These are phyloP conservation scores for Auricularia sp. DNA, from an alignment of 768 basidiomycete genomes.

Conservation along the genomic window DNA sequence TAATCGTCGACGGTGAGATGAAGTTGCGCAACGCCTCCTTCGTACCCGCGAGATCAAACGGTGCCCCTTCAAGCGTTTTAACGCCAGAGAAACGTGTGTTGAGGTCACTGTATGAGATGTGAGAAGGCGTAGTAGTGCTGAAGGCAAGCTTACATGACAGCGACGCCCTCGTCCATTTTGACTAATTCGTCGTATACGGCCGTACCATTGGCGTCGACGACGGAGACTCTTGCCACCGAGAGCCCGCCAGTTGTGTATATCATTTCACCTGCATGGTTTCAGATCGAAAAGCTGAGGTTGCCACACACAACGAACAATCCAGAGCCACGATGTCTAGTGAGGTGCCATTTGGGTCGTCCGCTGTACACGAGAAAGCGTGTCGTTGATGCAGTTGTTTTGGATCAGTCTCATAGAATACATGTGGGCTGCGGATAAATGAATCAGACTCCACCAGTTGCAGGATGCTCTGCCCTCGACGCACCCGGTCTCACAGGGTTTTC, in stretches of 20 bases:
- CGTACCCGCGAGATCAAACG: constrained; percentile 55
- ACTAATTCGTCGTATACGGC: constrained; percentile 77
- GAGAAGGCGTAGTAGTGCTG: constrained; percentile 3
- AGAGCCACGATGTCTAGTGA: constrained; percentile 74
- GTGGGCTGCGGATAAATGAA: constrained; percentile 40
- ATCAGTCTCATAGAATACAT: constrained; percentile 82
- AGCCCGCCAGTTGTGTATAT: constrained; percentile 89
- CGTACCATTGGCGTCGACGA: constrained; percentile 67
- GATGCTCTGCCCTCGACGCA: background rate
- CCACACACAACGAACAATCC: constrained; percentile 46
- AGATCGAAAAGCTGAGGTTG: background rate
- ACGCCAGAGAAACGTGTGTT: constrained; percentile 89
- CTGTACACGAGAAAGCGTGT: constrained; percentile 55
- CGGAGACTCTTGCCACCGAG: constrained; percentile 82
- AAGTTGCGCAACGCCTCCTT: constrained; percentile 58
- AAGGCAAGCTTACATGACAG: constrained; percentile 50
- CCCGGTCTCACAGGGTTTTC: constrained; percentile 1
- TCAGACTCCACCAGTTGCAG: too few relatives aligned
- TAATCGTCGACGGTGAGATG: constrained; percentile 71
- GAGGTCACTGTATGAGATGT: constrained; percentile 51
- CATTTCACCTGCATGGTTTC: constrained; percentile 48
- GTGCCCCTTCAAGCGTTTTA: constrained; percentile 47
- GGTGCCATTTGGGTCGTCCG: constrained; percentile 22
- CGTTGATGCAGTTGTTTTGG: constrained; percentile 59
- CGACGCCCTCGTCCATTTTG: constrained; percentile 68